Evolutionary conservation across 2,329 filamentous ascomycete genomes (phyloP), one percentile per base, ranked within the genome.

Genomic region (Claviceps lovelessii): DNA sequence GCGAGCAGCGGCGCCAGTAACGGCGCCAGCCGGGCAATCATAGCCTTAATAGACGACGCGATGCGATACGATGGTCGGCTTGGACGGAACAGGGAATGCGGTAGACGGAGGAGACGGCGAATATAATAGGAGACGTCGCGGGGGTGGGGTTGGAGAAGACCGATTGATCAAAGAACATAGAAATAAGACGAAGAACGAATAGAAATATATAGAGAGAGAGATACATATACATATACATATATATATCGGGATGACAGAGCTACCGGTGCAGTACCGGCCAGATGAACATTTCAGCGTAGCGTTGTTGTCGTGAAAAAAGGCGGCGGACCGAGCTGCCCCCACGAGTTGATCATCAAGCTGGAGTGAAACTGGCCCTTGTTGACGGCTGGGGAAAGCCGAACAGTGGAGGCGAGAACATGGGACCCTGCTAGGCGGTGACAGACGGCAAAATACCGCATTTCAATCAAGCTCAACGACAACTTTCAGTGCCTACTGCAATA

Each of bases 11-110:
- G 55, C 59, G 63, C 59, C 68, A 70, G 63, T 61, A 39, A 33
- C 65, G 68, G 55, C 59, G 63, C 59, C 67, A 69, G 63, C 61
- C 71, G 58, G 55, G 58, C 64, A 62, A 65, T 66, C 68, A 71
- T 71, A 55, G 49, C 62, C 54, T 52, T 44, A 23, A 19, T 33
- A 35, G 17, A 15, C 33, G 4, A 49, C 7, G 13, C 35, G 23
- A 29, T 23, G 45, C n/a, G 15, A 53, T 47, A 10, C 15, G 49
- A 15, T 28, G 45, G 33, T n/a, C 17, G 19, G 10, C 33, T 37
- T 17, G 44, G 9, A 53, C 8, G 2, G n/a, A 29, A 29, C 23
- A 31, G 17, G 23, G 49, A 37, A 17, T 33, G 31, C 31, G 31
- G 4, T 33, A 2, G 31, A 33, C 5, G 29, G 29, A 33, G 23